Evolutionary conservation across 257 asterid genomes (phyloP), one percentile per base, ranked within the genome.

Genomic region (Craterostigma plantagineum): DNA sequence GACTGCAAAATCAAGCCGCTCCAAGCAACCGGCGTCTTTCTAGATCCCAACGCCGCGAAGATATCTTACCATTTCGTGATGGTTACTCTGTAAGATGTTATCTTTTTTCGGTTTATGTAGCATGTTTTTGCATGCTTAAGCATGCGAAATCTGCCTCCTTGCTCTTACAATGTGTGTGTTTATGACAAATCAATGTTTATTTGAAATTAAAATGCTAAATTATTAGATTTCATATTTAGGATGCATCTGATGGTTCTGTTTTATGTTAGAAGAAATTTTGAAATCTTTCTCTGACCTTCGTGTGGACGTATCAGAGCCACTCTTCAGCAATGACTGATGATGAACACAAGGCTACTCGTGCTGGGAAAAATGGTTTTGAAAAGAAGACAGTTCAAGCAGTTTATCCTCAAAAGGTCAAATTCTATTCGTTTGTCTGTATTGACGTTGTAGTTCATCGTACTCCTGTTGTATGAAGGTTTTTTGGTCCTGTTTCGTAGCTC

Each of bases 271-370:
- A 15, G 8, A 1, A 41, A 15, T 16, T 41, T 11, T 11, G 4
- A n/a, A 11, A 11, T 45, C 15, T 38, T 46, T 43, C 38, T 37
- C 17, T 45, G 53, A 56, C 51, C 51, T 36, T 12, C 37, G 50
- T 33, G 15, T 56, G 41, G 34, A 43, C 18, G 51, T 71, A 14
- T 45, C 60, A 74, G 85, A 74, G 85, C 59, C 76, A 78, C 48
- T 68, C 76, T 14, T 74, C 77, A 41, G 70, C 63, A 14, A 55
- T 68, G 48, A 69, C 92, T 18, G 81, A 78, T 40, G 92, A 75
- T 48, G 81, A 78, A 16, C 38, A 58, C 43, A 71, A 59, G 59
- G 75, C 55, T 52, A 43, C 57, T 48, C 55, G 27, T 47, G 13
- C 43, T 44, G 51, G 54, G 44, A 66, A 55, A 59, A 50, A 53